These are phyloP conservation scores for Calonectria naviculata DNA, from an alignment of 2,329 filamentous ascomycete species.

Conservation along the genomic window DNA sequence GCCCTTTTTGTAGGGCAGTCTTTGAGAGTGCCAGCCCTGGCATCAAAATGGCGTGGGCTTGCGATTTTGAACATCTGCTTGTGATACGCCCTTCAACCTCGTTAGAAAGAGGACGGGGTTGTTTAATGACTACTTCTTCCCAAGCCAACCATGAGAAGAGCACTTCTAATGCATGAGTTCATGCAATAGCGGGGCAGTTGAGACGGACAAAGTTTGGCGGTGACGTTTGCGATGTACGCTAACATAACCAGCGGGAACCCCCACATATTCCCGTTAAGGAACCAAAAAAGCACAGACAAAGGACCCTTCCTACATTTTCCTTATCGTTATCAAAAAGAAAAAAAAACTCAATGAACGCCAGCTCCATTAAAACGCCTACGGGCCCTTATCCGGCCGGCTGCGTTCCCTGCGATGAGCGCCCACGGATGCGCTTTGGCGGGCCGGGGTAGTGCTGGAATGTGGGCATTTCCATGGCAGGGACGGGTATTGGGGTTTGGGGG, in stretches of 20 bases:
- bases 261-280: constrained; percentile 29
- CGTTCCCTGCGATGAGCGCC: constrained; percentile 35
- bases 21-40: not conserved
- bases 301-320: constrained; percentile 8
- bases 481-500: constrained; percentile 39
- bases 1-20: not conserved
- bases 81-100: not conserved
- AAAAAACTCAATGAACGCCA: constrained; percentile 24
- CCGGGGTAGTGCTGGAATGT: constrained; percentile 44
- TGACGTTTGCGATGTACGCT: constrained; percentile 32
- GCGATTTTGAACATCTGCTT: not conserved
- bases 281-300: constrained; percentile 14
- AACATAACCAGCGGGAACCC: constrained; percentile 31
- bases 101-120: not conserved
- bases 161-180: not conserved
- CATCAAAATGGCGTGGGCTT: not conserved
- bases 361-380: constrained; percentile 14
- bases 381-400: constrained; percentile 27
- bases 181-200: constrained; percentile 42
- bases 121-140: not conserved
- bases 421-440: constrained; percentile 44
- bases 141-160: constrained; percentile 1
- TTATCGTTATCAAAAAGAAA: constrained; percentile 8
- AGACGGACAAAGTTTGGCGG: constrained; percentile 46
- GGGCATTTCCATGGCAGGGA: constrained; percentile 42